A percentile compares a stretch with the other conserved stretches of the same genome.
These are phyloP conservation scores for Podospora tetraspora DNA, from an alignment of 495 filamentous ascomycete genomes.

Conservation along the genomic window DNA sequence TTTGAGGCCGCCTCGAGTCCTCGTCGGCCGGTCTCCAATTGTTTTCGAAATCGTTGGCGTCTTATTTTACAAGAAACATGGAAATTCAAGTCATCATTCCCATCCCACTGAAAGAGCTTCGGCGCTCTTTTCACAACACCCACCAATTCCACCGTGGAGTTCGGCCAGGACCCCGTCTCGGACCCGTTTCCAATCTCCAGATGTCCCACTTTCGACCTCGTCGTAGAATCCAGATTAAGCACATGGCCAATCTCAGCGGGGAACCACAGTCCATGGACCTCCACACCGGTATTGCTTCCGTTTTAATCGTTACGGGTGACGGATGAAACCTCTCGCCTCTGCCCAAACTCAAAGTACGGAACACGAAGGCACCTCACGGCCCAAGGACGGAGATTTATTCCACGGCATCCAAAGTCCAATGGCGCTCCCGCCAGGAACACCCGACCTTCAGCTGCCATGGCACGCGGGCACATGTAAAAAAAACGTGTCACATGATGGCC, in stretches of 20 bases:
- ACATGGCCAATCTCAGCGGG: background rate
- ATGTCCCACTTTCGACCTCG: background rate
- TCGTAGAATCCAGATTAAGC: background rate
- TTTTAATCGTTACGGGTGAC: background rate
- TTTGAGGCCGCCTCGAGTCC: background rate
- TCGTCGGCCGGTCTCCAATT: background rate
- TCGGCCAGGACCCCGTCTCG: background rate
- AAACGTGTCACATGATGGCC: background rate
- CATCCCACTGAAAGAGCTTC: background rate
- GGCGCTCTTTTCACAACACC: background rate
- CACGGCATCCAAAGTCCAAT: background rate
- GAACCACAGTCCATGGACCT: background rate
- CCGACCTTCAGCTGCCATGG: background rate
- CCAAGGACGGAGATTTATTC: background rate
- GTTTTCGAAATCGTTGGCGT: background rate
- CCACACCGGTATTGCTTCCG: background rate
- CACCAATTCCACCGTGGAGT: background rate
- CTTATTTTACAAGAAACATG: too few relatives aligned
- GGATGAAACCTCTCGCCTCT: background rate
- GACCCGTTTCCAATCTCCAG: background rate
- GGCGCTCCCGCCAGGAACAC: background rate
- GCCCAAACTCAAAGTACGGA: background rate
- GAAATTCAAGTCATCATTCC: too few relatives aligned
- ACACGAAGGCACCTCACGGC: background rate
- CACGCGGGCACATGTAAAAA: background rate